phyloP scores from a whole-genome alignment of 2,329 filamentous ascomycete genomes.

The Rugonectria rugulosa region DNA sequence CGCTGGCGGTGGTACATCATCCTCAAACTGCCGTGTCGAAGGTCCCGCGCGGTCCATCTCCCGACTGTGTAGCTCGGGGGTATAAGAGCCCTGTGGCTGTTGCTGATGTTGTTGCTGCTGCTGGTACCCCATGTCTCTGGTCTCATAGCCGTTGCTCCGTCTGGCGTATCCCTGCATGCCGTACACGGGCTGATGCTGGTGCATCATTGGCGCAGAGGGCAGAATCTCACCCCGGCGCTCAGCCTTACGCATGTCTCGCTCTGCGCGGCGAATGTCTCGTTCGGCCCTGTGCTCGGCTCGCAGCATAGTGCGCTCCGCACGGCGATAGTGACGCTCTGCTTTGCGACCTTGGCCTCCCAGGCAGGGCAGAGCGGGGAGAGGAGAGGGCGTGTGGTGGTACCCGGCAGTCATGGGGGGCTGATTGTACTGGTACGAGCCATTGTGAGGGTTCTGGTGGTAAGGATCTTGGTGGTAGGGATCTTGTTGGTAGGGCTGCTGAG shows the following conservation, averaged over 20 bases:
- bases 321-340: constrained; percentile 26
- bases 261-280: constrained; percentile 18
- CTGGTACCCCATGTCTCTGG: not conserved
- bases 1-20: constrained; percentile 32
- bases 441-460: not conserved
- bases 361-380: constrained; percentile 17
- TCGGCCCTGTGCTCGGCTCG: constrained; percentile 30
- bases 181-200: constrained; percentile 12
- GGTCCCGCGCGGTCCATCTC: not conserved
- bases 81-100: not conserved
- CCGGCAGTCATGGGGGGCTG: constrained; percentile 2
- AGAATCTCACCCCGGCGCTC: constrained; percentile 25
- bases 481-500: not conserved
- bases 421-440: not conserved
- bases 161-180: not conserved
- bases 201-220: constrained; percentile 12
- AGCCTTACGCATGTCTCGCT: constrained; percentile 21
- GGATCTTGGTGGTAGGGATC: not conserved
- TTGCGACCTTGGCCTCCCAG: constrained; percentile 33
- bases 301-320: constrained; percentile 31
- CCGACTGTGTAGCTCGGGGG: not conserved
- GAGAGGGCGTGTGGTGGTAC: not conserved
- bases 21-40: constrained; percentile 4
- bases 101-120: not conserved
- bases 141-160: not conserved